Evolutionary conservation across 1,139 yeast species (phyloP), one percentile per base, ranked within the genome.

Genomic region (Candida buenavistaensis): DNA sequence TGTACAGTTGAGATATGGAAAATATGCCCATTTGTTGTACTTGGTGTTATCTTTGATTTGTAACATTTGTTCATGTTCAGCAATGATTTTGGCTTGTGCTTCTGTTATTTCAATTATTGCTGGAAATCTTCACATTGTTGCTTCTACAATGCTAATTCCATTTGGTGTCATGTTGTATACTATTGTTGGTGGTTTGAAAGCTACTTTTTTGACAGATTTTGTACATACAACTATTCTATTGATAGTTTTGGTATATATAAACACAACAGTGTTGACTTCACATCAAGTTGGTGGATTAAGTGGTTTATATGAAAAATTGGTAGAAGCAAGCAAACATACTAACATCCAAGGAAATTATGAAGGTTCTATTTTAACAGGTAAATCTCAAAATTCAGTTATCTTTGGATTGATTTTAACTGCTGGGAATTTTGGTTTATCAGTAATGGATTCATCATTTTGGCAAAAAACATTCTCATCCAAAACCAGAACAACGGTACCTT

Each of bases 131-230:
- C 59, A 64, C 33, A 52, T 57, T 32, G 64, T 52, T 24, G 65
- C 65, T 7, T 51, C 59, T 30, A 54, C 62, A 7, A 50, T 60
- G 55, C 51, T 64, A 33, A 57, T 63, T 33, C 68, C 68, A n/a
- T 58, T 63, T 43, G 67, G 68, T 4, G 68, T 64, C 11, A 41
- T 62, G 24, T 38, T 59, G 23, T 63, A 63, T 43, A 64, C 72
- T 3, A 50, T 60, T n/a, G 58, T 62, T 37, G 72, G 71, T 15
- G 72, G 72, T 2, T 54, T 67, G 37, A 64, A 62, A 40, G 65
- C 72, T 10, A 66, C 72, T 2, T 66, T 65, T 37, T 54, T 62
- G 29, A 62, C 68, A 14, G 68, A 63, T 41, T 62, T 50, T 39
- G 58, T 58, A 6, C 68, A 63, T 34, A 48, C 68, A n/a, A 50